These are phyloP conservation scores for Bolboschoenoplectus hybrid DNA, from an alignment of 202 grass and related monocot species.

Conservation along the genomic window DNA sequence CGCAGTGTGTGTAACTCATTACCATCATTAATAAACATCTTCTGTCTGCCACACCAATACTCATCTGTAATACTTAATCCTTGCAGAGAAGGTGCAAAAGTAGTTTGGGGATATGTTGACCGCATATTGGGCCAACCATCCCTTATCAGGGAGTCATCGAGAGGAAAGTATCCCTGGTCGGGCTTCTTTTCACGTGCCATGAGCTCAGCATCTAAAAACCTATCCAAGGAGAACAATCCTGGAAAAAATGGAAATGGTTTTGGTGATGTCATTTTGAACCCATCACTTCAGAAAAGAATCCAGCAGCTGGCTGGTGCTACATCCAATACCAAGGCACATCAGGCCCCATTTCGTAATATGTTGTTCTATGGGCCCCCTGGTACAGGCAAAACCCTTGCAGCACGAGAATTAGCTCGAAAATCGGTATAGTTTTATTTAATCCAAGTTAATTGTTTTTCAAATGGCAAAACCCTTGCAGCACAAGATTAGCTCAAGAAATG, in stretches of 20 bases:
- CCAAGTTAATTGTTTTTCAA: neutral
- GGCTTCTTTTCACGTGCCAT: slow-evolving; percentile 63
- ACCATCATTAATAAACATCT: neutral
- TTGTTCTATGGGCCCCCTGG: slow-evolving; percentile 97
- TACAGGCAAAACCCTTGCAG: slow-evolving; percentile 78
- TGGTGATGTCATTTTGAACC: slow-evolving; percentile 96
- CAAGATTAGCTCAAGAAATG: no score
- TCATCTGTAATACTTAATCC: slow-evolving; percentile 21
- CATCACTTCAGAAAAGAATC: slow-evolving; percentile 90
- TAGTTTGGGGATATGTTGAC: slow-evolving; percentile 97
- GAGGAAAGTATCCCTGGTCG: slow-evolving; percentile 92
- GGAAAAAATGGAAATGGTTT: slow-evolving; percentile 78
- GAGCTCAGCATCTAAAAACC: slow-evolving; percentile 62
- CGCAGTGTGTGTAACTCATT: slow-evolving; percentile 4
- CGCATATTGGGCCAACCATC: slow-evolving; percentile 97
- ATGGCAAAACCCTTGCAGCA: neutral
- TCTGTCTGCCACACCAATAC: neutral
- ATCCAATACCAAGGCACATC: slow-evolving; percentile 92
- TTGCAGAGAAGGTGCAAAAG: slow-evolving; percentile 94
- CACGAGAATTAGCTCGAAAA: no score
- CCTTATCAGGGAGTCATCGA: slow-evolving; percentile 95
- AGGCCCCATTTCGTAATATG: slow-evolving; percentile 99
- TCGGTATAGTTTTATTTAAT: slow-evolving; percentile 42
- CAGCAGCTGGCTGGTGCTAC: slow-evolving; percentile 90
- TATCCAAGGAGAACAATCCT: slow-evolving; percentile 57